Evolutionary conservation across 805 yeast genomes (phyloP).

Genomic region (Monosporozyma solicola): DNA sequence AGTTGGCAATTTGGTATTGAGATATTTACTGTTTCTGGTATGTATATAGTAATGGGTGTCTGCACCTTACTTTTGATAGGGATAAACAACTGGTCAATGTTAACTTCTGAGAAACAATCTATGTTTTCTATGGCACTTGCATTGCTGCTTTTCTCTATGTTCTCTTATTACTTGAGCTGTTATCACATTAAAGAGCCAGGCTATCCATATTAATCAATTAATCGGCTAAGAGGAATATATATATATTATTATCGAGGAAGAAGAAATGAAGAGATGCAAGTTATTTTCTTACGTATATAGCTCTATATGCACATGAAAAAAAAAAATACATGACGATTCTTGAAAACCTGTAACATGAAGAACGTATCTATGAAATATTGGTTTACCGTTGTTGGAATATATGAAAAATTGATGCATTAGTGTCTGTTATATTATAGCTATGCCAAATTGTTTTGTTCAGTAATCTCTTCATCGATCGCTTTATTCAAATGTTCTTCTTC

Average conservation of each 20-base stretch:
- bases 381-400: background rate
- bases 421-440: background rate
- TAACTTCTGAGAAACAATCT: slow-evolving; percentile 12
- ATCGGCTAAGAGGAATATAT: background rate
- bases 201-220: slow-evolving; percentile 15
- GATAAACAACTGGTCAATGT: slow-evolving; percentile 13
- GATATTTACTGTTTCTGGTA: slow-evolving; percentile 41
- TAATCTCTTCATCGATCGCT: slow-evolving; percentile 4
- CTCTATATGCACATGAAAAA: background rate
- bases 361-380: background rate
- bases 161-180: slow-evolving; percentile 20
- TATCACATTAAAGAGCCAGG: slow-evolving; percentile 23
- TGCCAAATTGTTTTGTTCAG: background rate
- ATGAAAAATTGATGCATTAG: background rate
- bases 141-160: slow-evolving; percentile 13
- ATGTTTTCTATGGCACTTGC: slow-evolving; percentile 12
- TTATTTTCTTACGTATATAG: background rate
- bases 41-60: slow-evolving; percentile 41
- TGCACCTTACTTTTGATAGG: slow-evolving; percentile 34
- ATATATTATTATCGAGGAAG: background rate
- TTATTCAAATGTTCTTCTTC: slow-evolving; percentile 41
- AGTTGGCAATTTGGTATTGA: slow-evolving; percentile 69
- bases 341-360: background rate
- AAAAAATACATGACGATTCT: background rate
- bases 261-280: background rate